Evolutionary conservation across 148 eudicot species (phyloP).

Genomic region (Persicaria maculosa): DNA sequence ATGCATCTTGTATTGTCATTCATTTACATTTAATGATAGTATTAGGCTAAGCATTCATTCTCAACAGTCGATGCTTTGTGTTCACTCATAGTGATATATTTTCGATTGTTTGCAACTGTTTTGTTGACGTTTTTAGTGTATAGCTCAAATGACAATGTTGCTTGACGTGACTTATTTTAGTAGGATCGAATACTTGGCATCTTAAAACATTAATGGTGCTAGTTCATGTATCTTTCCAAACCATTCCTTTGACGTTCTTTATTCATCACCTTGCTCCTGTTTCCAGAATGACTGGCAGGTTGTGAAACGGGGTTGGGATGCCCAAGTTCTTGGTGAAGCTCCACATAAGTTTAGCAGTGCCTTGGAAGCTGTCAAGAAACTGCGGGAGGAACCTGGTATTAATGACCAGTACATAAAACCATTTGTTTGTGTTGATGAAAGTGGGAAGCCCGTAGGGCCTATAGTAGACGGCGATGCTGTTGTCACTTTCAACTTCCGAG

Average conservation of each 20-base stretch:
- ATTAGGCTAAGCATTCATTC: too few relatives aligned
- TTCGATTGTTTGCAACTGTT: too few relatives aligned
- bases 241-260: too few relatives aligned
- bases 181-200: too few relatives aligned
- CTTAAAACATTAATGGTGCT: too few relatives aligned
- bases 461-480: conserved; percentile 95
- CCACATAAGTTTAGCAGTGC: conserved; percentile 71
- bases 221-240: too few relatives aligned
- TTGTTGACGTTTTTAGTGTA: too few relatives aligned
- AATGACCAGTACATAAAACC: conserved; percentile 83
- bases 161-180: too few relatives aligned
- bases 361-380: conserved; percentile 71
- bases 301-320: conserved; percentile 97
- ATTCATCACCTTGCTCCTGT: not conserved
- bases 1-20: not conserved
- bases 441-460: conserved; percentile 81
- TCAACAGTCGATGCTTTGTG: too few relatives aligned
- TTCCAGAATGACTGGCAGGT: conserved; percentile 88
- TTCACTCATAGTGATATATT: too few relatives aligned
- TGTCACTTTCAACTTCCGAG: conserved; percentile 80
- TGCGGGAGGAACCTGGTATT: conserved; percentile 54
- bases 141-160: too few relatives aligned
- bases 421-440: conserved; percentile 78
- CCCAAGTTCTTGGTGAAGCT: conserved; percentile 98
- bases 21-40: not conserved